Percentiles rank a stretch among this genome's conserved stretches.
Evolutionary conservation across 73 alveolate species (phyloP).

Genomic region (Blepharisma japonicum): DNA sequence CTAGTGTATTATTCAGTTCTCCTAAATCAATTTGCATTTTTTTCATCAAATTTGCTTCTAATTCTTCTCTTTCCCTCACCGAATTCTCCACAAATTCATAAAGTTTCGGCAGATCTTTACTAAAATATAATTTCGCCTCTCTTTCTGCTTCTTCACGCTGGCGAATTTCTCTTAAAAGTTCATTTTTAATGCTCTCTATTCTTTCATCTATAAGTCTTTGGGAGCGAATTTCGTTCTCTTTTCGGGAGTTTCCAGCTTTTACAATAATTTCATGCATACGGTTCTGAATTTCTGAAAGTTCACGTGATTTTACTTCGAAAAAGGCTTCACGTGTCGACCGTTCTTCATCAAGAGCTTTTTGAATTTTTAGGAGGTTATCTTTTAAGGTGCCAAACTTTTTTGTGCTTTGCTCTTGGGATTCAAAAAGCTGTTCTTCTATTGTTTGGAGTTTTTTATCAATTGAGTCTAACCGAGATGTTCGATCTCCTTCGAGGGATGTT

Average conservation of each 20-base stretch:
- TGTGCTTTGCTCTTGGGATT: slow-evolving; percentile 36
- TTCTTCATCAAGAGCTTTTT: slow-evolving; percentile 49
- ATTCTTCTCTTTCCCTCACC: slow-evolving; percentile 55
- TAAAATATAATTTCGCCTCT: slow-evolving; percentile 48
- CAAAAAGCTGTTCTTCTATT: slow-evolving; percentile 30
- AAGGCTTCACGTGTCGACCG: slow-evolving; percentile 33
- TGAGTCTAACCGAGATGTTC: slow-evolving; percentile 14
- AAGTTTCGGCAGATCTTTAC: slow-evolving; percentile 75
- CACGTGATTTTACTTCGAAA: slow-evolving; percentile 38
- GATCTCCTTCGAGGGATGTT: slow-evolving; percentile 6
- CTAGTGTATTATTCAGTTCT: slow-evolving; percentile 45
- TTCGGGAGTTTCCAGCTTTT: slow-evolving; percentile 32
- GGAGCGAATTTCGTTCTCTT: slow-evolving; percentile 40
- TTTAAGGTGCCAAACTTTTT: slow-evolving; percentile 37
- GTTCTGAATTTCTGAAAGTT: slow-evolving; percentile 33
- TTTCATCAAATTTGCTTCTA: slow-evolving; percentile 49
- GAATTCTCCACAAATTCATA: slow-evolving; percentile 65
- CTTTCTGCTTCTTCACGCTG: slow-evolving; percentile 42
- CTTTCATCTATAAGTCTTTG: slow-evolving; percentile 37
- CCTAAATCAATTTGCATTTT: slow-evolving; percentile 59
- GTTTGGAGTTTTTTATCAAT: slow-evolving; percentile 34
- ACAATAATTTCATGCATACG: slow-evolving; percentile 35
- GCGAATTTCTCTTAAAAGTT: slow-evolving; percentile 39
- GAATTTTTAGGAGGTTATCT: slow-evolving; percentile 35
- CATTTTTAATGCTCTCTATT: slow-evolving; percentile 31